Base-by-base conservation (phyloP, 2,329 filamentous ascomycete species). In the Sarocladium strictum region DNA sequence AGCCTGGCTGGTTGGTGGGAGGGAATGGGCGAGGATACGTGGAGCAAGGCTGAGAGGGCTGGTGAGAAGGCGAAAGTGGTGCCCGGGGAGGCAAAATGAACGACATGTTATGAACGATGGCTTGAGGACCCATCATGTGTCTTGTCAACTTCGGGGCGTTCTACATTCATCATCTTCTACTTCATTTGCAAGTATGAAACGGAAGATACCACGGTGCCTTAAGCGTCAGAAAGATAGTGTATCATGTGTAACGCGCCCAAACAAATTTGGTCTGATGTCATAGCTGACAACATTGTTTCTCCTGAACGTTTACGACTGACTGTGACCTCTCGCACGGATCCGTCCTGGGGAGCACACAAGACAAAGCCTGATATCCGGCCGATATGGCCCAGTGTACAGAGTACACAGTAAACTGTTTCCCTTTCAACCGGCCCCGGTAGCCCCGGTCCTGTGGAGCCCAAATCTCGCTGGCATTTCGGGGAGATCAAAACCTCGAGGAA, bases 1-100 rank as follows among this genome's bases (percentile, higher is more conserved):
- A 69, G 72, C 53, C 65, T 86, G 58, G 72, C 71, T 58, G 69
- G 69, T 47, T 81, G 78, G 75, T 81, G 75, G 64, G 62, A 62
- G 24, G 62, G 72, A 43, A 65, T 84, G 52, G 80, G 81, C 58
- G 70, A 67, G 3, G 71, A 66, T 58, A 67, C 76, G 1, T 67
- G 68, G 62, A 70, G 62, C 3, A 81, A 75, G 67, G 64, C 84
- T 55, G 72, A 75, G 41, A 74, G 69, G 63, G 79, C 77, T 27
- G 79, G 61, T 45, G 63, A 65, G 49, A 70, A 68, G 61, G 58
- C 66, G 52, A 53, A 29, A n/a, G 19, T 37, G 19, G 27, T 49
- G 10, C 35, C 35, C 17, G 50, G 32, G 32, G 50, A 64, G 62
- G 57, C 63, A 63, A 35, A 64, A 66, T 45, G 21, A 54, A 17